These are phyloP conservation scores for Phaeoacremonium minimum DNA, from an alignment of 2,329 filamentous ascomycete species.

Conservation along the genomic window DNA sequence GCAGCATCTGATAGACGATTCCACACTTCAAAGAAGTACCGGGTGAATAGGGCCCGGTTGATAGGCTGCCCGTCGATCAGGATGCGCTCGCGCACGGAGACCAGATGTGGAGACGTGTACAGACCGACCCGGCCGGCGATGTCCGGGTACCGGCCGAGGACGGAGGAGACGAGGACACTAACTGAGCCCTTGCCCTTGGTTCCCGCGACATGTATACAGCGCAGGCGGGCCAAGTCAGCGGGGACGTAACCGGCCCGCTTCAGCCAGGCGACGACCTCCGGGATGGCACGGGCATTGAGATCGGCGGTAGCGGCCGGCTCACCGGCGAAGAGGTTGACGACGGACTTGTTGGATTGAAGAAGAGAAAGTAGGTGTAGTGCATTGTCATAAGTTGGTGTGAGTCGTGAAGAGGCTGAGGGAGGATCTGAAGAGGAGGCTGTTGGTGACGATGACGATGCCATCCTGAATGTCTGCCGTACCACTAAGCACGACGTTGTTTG, in stretches of 20 bases:
- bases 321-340: slow-evolving; percentile 45
- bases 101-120: slow-evolving; percentile 66
- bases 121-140: slow-evolving; percentile 47
- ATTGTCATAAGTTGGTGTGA: slow-evolving; percentile 48
- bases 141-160: slow-evolving; percentile 49
- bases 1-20: slow-evolving; percentile 39
- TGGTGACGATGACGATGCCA: no score
- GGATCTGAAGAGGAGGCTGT: background rate
- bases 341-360: slow-evolving; percentile 73
- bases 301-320: slow-evolving; percentile 38
- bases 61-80: slow-evolving; percentile 56
- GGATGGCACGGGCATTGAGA: slow-evolving; percentile 70
- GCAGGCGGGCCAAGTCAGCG: slow-evolving; percentile 58
- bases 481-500: no score
- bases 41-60: slow-evolving; percentile 53
- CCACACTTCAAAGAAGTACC: slow-evolving; percentile 67
- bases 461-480: no score
- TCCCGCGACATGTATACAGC: slow-evolving; percentile 66
- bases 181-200: slow-evolving; percentile 77
- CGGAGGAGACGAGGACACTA: slow-evolving; percentile 62
- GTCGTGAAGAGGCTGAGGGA: slow-evolving; percentile 1
- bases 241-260: slow-evolving; percentile 71
- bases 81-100: slow-evolving; percentile 64
- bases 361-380: slow-evolving; percentile 72
- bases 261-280: slow-evolving; percentile 79